These are phyloP conservation scores for Coelastrella sp. DNA, from an alignment of 139 green algal species.

Conservation along the genomic window DNA sequence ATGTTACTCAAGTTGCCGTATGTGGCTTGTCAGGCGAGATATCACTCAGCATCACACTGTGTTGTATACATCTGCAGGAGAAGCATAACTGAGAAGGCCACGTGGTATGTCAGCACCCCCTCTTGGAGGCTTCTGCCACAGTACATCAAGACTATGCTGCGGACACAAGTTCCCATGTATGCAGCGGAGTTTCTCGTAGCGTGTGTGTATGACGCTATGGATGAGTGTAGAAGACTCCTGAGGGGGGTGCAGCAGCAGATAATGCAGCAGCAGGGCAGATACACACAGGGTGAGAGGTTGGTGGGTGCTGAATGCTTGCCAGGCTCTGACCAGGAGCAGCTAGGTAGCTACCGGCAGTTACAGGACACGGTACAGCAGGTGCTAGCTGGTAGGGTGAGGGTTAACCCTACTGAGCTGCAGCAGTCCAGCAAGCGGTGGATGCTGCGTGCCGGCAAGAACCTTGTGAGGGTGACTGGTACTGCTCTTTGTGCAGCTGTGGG, in stretches of 20 bases:
- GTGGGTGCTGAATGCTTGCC: conserved; percentile 3
- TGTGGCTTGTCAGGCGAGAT: no score
- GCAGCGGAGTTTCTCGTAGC: conserved; percentile 31
- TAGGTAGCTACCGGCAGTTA: not conserved
- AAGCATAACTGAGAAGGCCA: conserved; percentile 32
- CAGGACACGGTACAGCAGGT: conserved; percentile 16
- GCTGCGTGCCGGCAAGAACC: conserved; percentile 15
- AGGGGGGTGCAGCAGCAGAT: not conserved
- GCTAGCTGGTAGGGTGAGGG: not conserved
- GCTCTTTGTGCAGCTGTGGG: conserved; percentile 18
- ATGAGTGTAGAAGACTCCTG: conserved; percentile 4
- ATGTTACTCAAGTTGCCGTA: no score
- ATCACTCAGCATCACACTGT: no score
- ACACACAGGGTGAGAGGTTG: not conserved
- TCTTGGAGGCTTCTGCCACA: conserved; percentile 25
- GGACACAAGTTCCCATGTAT: conserved; percentile 37
- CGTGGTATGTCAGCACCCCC: conserved; percentile 13
- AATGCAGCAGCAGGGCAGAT: conserved; percentile 13
- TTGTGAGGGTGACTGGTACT: conserved; percentile 8
- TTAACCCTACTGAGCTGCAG: not conserved
- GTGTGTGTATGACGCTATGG: conserved; percentile 31
- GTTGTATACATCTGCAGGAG: no score
- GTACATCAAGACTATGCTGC: conserved; percentile 36
- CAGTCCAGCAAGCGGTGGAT: not conserved
- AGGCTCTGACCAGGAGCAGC: not conserved